phyloP scores from a whole-genome alignment of 306 rosid species.

The apple (Malus domestica) region ASM211411v1 NC_041803.1:15637001-15637500 shows the following conservation, averaged over 20 bases:
- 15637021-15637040: not conserved
- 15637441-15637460: constrained; percentile 21
- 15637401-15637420: constrained; percentile 15
- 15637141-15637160: not conserved
- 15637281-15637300: too few species aligned
- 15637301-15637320: not conserved
- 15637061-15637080: not conserved
- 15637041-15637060: not conserved
- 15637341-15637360: not conserved
- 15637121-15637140: not conserved
- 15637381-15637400: constrained; percentile 22
- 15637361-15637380: constrained; percentile 28
- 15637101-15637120: too few species aligned
- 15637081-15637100: not conserved
- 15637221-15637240: not conserved
- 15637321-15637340: not conserved
- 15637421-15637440: constrained; percentile 39
- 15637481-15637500: constrained; percentile 13
- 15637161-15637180: not conserved
- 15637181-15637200: not conserved
- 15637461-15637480: constrained; percentile 8
- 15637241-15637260: not conserved
- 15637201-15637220: not conserved
- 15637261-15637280: too few species aligned
- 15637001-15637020: not conserved